These are phyloP conservation scores for Phytophthora sp. DNA, from an alignment of 352 stramenopile species.

Conservation along the genomic window DNA sequence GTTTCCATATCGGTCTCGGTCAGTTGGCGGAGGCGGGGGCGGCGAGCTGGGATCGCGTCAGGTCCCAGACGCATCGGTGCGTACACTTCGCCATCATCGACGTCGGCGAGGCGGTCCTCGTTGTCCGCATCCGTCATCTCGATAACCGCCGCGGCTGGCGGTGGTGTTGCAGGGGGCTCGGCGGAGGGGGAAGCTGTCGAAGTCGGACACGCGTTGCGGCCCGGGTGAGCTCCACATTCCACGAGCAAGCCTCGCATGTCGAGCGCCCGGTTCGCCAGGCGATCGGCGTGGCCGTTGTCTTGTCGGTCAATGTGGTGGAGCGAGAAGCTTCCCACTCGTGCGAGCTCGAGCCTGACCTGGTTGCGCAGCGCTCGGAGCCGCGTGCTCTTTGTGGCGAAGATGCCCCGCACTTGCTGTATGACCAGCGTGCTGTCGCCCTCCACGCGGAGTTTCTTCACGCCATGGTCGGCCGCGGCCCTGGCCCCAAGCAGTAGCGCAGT, in stretches of 20 bases:
- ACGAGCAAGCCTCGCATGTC: neutral
- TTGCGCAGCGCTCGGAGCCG: neutral
- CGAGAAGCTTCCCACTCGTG: neutral
- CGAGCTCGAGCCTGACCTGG: neutral
- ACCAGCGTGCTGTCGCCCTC: neutral
- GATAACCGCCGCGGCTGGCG: no score
- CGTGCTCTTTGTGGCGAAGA: neutral
- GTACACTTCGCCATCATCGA: no score
- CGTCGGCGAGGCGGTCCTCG: no score
- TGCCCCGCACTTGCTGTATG: no score
- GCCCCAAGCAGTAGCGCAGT: neutral
- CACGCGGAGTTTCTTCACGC: neutral
- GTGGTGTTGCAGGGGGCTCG: no score
- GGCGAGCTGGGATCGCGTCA: no score
- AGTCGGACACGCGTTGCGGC: no score
- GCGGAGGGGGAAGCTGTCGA: no score
- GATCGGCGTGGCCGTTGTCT: neutral
- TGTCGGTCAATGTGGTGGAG: constrained; percentile 4
- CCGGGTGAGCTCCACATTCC: neutral
- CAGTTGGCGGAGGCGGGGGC: no score
- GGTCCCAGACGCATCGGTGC: no score
- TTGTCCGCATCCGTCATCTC: no score
- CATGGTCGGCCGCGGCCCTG: neutral
- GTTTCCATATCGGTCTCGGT: no score
- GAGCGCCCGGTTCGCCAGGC: neutral